Base-by-base conservation (phyloP, 2,329 filamentous ascomycete genomes). In the Lachnellula arida region DNA sequence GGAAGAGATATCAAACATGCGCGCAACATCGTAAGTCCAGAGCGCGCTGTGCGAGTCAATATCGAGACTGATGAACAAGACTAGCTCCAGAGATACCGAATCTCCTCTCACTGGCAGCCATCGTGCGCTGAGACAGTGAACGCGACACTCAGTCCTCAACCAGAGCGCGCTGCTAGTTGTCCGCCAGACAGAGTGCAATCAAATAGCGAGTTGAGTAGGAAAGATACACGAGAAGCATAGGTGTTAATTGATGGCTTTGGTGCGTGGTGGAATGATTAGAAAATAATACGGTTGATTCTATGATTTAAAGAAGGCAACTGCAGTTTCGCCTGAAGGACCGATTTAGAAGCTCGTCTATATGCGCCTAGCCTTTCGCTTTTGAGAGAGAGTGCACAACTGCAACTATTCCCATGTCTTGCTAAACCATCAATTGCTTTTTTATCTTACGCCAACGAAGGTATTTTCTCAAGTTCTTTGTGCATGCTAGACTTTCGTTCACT, bases 1-100 rank as follows among this genome's bases (percentile, higher is more conserved):
- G 53, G 57, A 7, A 34, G 34, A 19, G 46, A 54, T n/a, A 42
- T 49, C 46, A 42, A 28, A 49, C 23, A 47, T 23, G 46, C 19
- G 40, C 25, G 15, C 23, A 44, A 44, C 12, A 44, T 44, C 42
- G 42, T 44, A 23, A 23, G 42, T 44, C 15, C 28, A 42, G 5
- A 42, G 6, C 17, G 17, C 15, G 3, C 15, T 4, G 17, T 7
- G 9, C 15, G 15, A 42, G 6, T 42, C 6, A 14, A 1, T n/a
- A 40, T 40, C 17, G 37, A 40, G 14, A 4, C 37, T 40, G 37
- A 40, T 40, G 15, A 40, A 6, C 14, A 40, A 17, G 15, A 9
- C 15, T 17, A 17, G 37, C 37, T 6, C 5, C 2, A 40, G 15
- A 15, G 15, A 40, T 12, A 40, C 8, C 14, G 37, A 40, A 7